These are phyloP conservation scores for Clathrospora elynae DNA, from an alignment of 2,329 filamentous ascomycete genomes.

Conservation along the genomic window DNA sequence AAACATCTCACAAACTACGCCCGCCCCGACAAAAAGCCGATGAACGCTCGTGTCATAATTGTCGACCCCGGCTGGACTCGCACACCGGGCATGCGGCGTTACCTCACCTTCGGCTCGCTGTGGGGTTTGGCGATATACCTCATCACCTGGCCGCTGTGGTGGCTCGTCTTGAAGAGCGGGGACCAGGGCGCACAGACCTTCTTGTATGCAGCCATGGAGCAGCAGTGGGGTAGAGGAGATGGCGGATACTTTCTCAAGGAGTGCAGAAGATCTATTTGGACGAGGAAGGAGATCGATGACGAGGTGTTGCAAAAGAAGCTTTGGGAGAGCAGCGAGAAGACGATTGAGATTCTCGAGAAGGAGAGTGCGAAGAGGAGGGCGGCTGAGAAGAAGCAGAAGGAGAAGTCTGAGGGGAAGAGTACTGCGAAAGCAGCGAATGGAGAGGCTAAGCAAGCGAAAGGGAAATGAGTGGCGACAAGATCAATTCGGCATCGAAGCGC, in stretches of 20 bases:
- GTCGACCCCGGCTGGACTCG: conserved; percentile 85
- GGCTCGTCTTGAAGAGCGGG: conserved; percentile 86
- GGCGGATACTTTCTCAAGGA: conserved; percentile 86
- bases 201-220: conserved; percentile 84
- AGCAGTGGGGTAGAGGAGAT: conserved; percentile 64
- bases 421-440: conserved; percentile 26
- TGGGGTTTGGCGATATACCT: conserved; percentile 80
- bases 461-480: too few species aligned
- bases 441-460: conserved; percentile 33
- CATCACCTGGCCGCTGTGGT: conserved; percentile 77
- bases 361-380: conserved; percentile 69
- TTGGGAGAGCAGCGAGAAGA: conserved; percentile 82
- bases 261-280: conserved; percentile 75
- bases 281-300: conserved; percentile 74
- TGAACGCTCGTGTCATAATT: conserved; percentile 81
- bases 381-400: conserved; percentile 60
- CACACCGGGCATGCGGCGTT: conserved; percentile 85
- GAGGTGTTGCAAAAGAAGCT: conserved; percentile 80
- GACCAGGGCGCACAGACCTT: conserved; percentile 85
- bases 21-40: conserved; percentile 79
- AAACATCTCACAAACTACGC: conserved; percentile 86
- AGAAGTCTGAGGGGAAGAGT: conserved; percentile 35
- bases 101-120: conserved; percentile 83
- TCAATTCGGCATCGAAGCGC: too few species aligned
- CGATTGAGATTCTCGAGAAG: conserved; percentile 83